phyloP scores from a whole-genome alignment of 2,329 filamentous ascomycete species.

The Cadophora malorum region DNA sequence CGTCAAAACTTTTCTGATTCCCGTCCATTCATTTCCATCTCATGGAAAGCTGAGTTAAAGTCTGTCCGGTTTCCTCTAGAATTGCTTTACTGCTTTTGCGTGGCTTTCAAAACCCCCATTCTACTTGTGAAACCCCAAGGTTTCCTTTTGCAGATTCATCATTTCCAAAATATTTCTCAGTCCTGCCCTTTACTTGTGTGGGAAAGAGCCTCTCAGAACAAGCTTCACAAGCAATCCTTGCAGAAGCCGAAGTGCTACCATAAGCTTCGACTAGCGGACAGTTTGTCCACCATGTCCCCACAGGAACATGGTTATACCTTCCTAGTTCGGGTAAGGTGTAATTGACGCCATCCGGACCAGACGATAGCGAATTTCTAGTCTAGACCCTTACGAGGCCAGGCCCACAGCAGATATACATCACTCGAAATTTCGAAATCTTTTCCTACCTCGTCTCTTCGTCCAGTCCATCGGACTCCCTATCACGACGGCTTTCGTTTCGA shows the following conservation, averaged over 20 bases:
- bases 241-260: not conserved
- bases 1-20: too few relatives aligned
- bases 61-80: too few relatives aligned
- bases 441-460: not conserved
- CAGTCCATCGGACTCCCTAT: too few relatives aligned
- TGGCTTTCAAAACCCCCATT: too few relatives aligned
- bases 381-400: not conserved
- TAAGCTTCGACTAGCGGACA: not conserved
- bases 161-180: too few relatives aligned
- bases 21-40: too few relatives aligned
- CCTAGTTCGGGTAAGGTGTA: not conserved
- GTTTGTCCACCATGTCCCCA: not conserved
- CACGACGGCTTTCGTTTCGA: too few relatives aligned
- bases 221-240: not conserved
- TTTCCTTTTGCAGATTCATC: too few relatives aligned
- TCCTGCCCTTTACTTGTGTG: too few relatives aligned
- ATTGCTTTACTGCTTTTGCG: too few relatives aligned
- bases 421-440: not conserved
- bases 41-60: too few relatives aligned
- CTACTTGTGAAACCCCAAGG: too few relatives aligned
- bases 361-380: not conserved
- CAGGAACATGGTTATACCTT: not conserved
- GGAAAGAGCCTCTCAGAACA: not conserved
- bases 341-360: not conserved
- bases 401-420: conserved; percentile 10